Base-by-base conservation (phyloP, 108 stramenopile species). In the Phaeodactylum tricornutum region DNA sequence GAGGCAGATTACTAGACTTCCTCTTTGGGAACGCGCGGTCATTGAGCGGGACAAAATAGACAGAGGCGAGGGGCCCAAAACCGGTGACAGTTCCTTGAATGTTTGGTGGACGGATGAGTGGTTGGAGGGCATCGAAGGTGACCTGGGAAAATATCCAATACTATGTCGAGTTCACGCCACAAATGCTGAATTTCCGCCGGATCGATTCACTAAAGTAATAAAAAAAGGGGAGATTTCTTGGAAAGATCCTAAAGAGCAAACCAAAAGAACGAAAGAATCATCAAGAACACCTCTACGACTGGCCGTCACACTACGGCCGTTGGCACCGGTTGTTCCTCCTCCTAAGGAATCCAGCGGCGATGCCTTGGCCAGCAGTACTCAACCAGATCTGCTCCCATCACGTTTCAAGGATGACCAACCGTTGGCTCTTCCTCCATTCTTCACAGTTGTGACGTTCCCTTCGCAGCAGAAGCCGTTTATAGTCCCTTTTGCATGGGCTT, bases 131-230 rank as follows among this genome's bases (percentile, higher is more conserved):
- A 44, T 62, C 12, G 50, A 55, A n/a, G 23, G 22, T 19, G 16
- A 33, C 7, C 23, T 54, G 0, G 62, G 54, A 29, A 28, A 43
- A 9, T 74, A 66, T 53, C 72, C 72, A n/a, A 58, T 78, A 5
- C 16, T 78, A 19, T 78, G 77, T 55, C 57, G 60, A 11, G 72
- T 78, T 19, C 67, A 73, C 27, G 27, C 33, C 14, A 67, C 69
- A 8, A 55, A 66, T 41, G 61, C 65, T 8, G 77, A 78, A 53
- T 78, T 78, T 35, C 77, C 77, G 2, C 63, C 41, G 2, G 72
- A 78, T 33, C 68, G 68, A 1, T 39, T 50, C 14, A 17, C 29
- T 21, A 57, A 70, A 50, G 35, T 54, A 8, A 36, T 47, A 33
- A 63, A 44, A 4, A 42, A 49, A 15, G 3, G 14, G 25, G 17